Percentiles rank a stretch among this genome's conserved stretches.
Evolutionary conservation across 306 rosid genomes (phyloP).

Genomic region (Lathyrus oleraceus): DNA sequence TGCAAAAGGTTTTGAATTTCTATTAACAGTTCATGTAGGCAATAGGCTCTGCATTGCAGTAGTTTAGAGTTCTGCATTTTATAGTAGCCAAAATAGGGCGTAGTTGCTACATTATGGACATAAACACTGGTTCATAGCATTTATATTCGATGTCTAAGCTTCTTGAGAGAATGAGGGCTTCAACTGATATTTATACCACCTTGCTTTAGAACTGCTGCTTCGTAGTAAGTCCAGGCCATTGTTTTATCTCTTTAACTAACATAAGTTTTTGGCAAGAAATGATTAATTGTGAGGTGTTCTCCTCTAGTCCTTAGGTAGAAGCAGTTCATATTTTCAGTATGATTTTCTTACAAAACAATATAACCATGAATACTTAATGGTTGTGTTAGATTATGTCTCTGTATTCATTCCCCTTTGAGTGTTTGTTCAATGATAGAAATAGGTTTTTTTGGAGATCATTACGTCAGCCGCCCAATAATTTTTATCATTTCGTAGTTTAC

Average conservation of each 20-base stretch:
- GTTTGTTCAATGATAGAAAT: background rate
- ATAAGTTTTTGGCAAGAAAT: background rate
- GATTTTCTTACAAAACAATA: background rate
- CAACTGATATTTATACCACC: background rate
- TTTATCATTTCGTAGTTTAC: background rate
- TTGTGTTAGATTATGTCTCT: background rate
- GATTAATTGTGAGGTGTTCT: background rate
- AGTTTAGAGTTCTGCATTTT: constrained; percentile 6
- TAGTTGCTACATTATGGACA: background rate
- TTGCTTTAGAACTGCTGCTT: background rate
- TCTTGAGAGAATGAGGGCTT: background rate
- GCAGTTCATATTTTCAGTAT: background rate
- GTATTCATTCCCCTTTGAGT: background rate
- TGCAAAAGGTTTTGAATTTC: constrained; percentile 11
- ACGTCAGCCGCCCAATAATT: background rate
- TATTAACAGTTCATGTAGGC: background rate
- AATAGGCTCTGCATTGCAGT: background rate
- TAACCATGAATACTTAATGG: background rate
- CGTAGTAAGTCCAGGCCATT: background rate
- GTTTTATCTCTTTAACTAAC: background rate
- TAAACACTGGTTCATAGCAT: background rate
- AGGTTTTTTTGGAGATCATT: background rate
- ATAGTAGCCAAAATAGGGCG: background rate
- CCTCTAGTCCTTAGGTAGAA: constrained; percentile 2
- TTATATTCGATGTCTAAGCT: background rate